These are phyloP conservation scores for Lachancea quebecensis DNA, from an alignment of 805 yeast genomes.

Conservation along the genomic window DNA sequence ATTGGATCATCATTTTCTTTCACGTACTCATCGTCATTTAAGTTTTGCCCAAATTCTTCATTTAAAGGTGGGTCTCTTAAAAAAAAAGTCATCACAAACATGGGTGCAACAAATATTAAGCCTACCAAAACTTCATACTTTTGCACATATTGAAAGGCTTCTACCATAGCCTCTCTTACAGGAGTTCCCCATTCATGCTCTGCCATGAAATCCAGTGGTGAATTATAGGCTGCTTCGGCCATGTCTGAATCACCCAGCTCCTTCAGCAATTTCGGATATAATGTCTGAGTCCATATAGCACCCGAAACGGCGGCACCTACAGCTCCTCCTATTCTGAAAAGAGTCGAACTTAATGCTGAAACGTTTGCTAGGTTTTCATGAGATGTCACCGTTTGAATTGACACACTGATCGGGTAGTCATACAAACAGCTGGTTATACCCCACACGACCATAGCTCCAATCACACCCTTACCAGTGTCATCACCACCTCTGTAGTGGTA, in stretches of 20 bases:
- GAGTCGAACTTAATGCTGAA: conserved; percentile 49
- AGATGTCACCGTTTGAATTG: conserved; percentile 50
- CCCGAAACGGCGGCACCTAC: conserved; percentile 62
- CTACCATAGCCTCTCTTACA: conserved; percentile 49
- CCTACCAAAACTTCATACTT: conserved; percentile 45
- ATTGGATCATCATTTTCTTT: conserved; percentile 25
- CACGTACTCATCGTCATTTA: conserved; percentile 22
- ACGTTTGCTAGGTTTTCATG: conserved; percentile 67
- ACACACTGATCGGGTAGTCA: conserved; percentile 55
- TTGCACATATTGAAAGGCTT: conserved; percentile 54
- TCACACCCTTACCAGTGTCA: conserved; percentile 46
- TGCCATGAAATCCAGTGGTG: conserved; percentile 45
- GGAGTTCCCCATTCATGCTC: conserved; percentile 56
- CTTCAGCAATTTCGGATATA: conserved; percentile 40
- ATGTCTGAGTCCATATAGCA: conserved; percentile 64
- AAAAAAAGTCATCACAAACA: conserved; percentile 20
- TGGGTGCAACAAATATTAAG: conserved; percentile 21
- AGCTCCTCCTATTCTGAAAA: conserved; percentile 59
- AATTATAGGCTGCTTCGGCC: conserved; percentile 41
- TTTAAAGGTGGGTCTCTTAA: conserved; percentile 23
- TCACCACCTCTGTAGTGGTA: conserved; percentile 47
- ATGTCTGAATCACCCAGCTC: conserved; percentile 33
- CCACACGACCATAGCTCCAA: conserved; percentile 43
- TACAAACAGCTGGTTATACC: conserved; percentile 59
- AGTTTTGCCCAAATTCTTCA: conserved; percentile 21